phyloP scores from a whole-genome alignment of 1,284 basidiomycete species.

The Mycena citricolor region DNA sequence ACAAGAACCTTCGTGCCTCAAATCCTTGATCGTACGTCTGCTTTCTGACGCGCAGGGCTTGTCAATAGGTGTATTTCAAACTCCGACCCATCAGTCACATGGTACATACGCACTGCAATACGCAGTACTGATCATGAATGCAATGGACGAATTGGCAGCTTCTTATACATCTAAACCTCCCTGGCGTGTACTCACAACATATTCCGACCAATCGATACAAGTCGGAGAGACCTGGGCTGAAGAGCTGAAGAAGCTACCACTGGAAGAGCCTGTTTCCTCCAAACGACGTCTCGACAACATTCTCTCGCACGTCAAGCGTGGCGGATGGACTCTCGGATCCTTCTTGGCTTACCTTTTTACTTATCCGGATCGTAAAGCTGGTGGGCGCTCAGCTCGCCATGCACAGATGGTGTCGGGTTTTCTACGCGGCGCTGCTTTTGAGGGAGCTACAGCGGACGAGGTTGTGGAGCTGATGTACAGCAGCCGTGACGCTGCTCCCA shows the following conservation, averaged over 20 bases:
- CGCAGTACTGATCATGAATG: no score
- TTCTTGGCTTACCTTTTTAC: slow-evolving; percentile 2
- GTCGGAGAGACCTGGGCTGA: slow-evolving; percentile 10
- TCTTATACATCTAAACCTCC: no score
- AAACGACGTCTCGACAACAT: slow-evolving; percentile 2
- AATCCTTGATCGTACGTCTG: no score
- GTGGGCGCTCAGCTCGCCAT: background rate
- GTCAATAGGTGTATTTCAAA: no score
- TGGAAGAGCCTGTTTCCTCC: background rate
- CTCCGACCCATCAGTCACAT: no score
- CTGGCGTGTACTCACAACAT: no score
- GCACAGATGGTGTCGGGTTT: slow-evolving; percentile 2
- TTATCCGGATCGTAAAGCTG: background rate
- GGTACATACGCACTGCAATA: no score
- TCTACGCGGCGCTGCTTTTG: background rate
- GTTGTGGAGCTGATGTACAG: slow-evolving; percentile 11
- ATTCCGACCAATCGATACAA: slow-evolving; percentile 4
- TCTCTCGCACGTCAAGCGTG: slow-evolving; percentile 2
- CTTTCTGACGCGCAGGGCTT: no score
- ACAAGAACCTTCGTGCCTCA: no score
- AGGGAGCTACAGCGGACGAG: background rate
- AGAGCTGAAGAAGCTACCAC: background rate
- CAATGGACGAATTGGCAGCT: no score
- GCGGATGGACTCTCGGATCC: slow-evolving; percentile 2
- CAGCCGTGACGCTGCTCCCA: background rate